Evolutionary conservation across 2,329 filamentous ascomycete genomes (phyloP), one percentile per base, ranked within the genome.

Genomic region (Scedosporium aurantiacum): DNA sequence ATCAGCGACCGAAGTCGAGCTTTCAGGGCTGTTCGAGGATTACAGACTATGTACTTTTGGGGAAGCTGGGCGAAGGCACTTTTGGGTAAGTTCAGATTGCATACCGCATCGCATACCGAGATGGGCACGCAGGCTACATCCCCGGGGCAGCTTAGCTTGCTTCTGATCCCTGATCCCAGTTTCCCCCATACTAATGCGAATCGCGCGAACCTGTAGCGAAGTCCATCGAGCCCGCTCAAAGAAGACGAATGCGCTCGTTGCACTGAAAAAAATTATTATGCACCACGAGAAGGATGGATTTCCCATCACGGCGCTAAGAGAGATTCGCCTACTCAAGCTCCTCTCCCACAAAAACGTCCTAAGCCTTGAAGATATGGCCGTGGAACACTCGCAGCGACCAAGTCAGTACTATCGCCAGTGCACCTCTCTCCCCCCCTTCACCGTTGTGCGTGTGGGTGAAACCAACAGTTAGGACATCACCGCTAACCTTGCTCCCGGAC

Each of bases 271-370:
- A 81, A 99, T 99, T 66, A 85, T 99, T 66, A 97, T 97, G 90
- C 94, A 97, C 73, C 96, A 97, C 73, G 94, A 99, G 78, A 97
- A 97, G 73, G 94, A 99, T 74, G 94, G 94, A 79, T 99, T 99
- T 68, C 94, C 94, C n/a, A 99, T 99, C 65, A 99, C 94, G 1
- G 93, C 94, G 5, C 82, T 99, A 55, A 89, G 94, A 70, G 94
- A 99, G 74, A 97, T 99, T 78, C 97, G 97, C 78, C 84, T 99
- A 45, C 80, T 99, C 63, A 99, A 99, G 76, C 85, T 96, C 68
- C 78, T 99, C n/a, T 92, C 88, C 8, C 94, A 99, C 72, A 82
- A 82, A 62, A 99, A 99, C 70, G 84, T 97, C 59, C 77, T 99
- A 63, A 85, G 83, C 64, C 79, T 99, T 43, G 90, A 94, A 71